Conservation (phyloP, 2,329 filamentous ascomycete genomes). For the Fusarium sp. region DNA sequence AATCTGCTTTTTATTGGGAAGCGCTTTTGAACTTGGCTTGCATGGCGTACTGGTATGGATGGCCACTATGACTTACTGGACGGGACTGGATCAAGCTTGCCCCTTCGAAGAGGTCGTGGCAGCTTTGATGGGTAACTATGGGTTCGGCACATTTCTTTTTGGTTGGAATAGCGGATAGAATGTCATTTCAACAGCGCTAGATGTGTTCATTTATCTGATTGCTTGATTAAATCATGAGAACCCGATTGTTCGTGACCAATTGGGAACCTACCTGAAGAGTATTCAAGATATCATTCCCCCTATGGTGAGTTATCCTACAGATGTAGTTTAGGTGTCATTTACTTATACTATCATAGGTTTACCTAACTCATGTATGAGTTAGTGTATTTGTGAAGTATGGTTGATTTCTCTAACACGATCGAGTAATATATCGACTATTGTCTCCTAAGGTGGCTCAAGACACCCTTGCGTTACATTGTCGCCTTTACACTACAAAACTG, state of each 20-base stretch:
- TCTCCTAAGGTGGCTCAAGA: no score
- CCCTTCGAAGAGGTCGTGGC: constrained; percentile 3
- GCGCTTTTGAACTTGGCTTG: constrained; percentile 29
- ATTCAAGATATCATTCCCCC: not conserved
- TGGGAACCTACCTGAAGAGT: not conserved
- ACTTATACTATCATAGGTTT: not conserved
- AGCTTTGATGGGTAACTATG: constrained; percentile 10
- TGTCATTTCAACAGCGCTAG: constrained; percentile 7
- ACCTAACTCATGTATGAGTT: constrained; percentile 26
- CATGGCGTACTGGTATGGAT: constrained; percentile 37
- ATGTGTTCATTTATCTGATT: not conserved
- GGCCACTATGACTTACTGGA: constrained; percentile 10
- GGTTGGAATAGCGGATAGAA: constrained; percentile 25
- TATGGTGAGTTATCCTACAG: not conserved
- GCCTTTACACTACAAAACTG: no score
- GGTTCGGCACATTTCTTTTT: constrained; percentile 10
- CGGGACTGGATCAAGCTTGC: constrained; percentile 9
- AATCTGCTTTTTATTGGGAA: constrained; percentile 22
- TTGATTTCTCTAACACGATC: no score
- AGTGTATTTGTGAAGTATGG: no score
- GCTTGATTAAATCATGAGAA: not conserved
- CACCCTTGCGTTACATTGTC: no score
- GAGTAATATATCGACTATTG: no score
- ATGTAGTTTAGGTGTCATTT: not conserved
- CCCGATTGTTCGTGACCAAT: not conserved